Evolutionary conservation across 2,329 filamentous ascomycete genomes (phyloP), one percentile per base, ranked within the genome.

Genomic region (Neurospora sp.): DNA sequence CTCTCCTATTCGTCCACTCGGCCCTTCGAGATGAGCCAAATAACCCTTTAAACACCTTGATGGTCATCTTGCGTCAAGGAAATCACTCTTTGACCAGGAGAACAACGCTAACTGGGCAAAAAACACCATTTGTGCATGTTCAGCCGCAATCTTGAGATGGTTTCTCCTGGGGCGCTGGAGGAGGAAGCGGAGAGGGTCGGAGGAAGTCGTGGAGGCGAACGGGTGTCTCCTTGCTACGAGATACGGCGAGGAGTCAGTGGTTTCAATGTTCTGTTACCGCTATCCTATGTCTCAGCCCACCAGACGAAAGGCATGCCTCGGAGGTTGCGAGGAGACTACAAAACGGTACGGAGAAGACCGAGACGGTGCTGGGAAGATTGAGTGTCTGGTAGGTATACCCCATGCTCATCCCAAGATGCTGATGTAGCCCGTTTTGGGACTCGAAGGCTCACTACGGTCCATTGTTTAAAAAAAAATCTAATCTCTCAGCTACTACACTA

Each of bases 1-100:
- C 41, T 43, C 28, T 70, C 33, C 40, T 41, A 19, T 66, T 68
- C 68, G 57, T 33, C 66, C 57, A 39, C 40, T 68, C 33, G 69
- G 40, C 33, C 40, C 19, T 23, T 40, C 38, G 39, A 66, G 38
- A 68, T 43, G 28, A 38, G 52, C 28, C 23, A 17, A 62, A 62
- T 33, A 15, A 33, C 23, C 28, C 36, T 33, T 10, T 62, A 12
- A 15, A 33, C 52, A 62, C 52, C 52, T 57, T 36, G 52, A 17
- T 33, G 52, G 52, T 33, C 52, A 62, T 23, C 52, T 33, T 33
- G 52, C 28, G 12, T 62, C 15, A 62, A 62, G 28, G 52, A 17
- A 62, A 62, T 33, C 28, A 8, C 28, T 33, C 15, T 33, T 36
- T 62, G 28, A 62, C 52, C 6, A 28, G 23, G 23, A 62, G 6